Evolutionary conservation across 495 filamentous ascomycete species (phyloP).

Genomic region (Xylaria curta): DNA sequence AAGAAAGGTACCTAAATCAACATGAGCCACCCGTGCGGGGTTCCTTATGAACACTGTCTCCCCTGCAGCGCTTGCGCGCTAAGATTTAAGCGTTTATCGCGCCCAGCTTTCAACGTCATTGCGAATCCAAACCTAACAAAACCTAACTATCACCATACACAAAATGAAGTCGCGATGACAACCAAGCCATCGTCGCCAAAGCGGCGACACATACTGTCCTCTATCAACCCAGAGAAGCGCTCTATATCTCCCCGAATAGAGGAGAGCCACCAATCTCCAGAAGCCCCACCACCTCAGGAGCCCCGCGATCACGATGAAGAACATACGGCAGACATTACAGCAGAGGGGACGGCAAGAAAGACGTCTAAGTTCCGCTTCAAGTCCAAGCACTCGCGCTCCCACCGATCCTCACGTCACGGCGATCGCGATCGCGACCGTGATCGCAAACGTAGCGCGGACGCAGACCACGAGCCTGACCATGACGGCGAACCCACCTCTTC

Average conservation of each 20-base stretch:
- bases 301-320: constrained; percentile 28
- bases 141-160: neutral
- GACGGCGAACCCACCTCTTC: constrained; percentile 28
- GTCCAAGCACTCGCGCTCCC: constrained; percentile 39
- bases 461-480: constrained; percentile 16
- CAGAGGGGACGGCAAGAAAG: constrained; percentile 33
- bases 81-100: constrained; percentile 11
- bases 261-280: constrained; percentile 4
- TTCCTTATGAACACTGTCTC: too few relatives aligned
- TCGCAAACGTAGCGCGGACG: constrained; percentile 2
- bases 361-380: constrained; percentile 68
- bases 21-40: too few relatives aligned
- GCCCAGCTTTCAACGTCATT: constrained; percentile 25
- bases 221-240: constrained; percentile 46
- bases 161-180: constrained; percentile 40
- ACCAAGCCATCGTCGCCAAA: constrained; percentile 49
- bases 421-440: constrained; percentile 30
- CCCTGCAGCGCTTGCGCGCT: neutral
- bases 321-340: constrained; percentile 22
- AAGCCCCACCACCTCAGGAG: constrained; percentile 28
- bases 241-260: constrained; percentile 30
- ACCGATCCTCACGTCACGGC: constrained; percentile 29
- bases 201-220: constrained; percentile 53
- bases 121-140: neutral
- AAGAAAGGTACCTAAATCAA: too few relatives aligned